Evolutionary conservation across 805 yeast species (phyloP), one percentile per base, ranked within the genome.

Genomic region (Barnettozyma populi): DNA sequence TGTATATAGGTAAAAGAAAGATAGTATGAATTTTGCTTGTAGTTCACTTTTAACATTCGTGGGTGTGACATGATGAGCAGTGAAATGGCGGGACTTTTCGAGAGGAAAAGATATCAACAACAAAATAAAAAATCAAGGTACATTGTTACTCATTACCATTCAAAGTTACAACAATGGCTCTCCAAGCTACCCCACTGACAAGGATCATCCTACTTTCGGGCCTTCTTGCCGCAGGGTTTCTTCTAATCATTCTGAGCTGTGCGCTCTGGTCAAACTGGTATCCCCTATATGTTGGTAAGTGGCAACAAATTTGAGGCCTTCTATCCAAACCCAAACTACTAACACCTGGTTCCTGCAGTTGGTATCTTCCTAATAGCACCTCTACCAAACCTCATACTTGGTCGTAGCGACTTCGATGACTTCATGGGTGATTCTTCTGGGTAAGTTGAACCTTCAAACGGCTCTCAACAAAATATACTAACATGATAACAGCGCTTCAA

Each of bases 241-340:
- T 94, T 32, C 72, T 94, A 53, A 89, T 90, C 39, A 86, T 92
- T 23, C 72, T 94, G 31, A 89, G 96, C 41, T 90, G 96, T 45
- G 92, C 94, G 2, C 73, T 94, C 11, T 88, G 80, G 69, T 86
- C 87, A 42, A 90, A 89, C 65, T 94, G 97, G 95, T 80, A 84
- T 59, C 98, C 99, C 34, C 74, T 92, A 49, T 75, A 84, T 35
- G 88, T 86, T 55, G 75, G 78, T 73, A 53, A 42, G 78, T 72
- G 21, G 16, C 23, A 7, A 11, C 4, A n/a, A 18, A 23, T 27
- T n/a, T n/a, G n/a, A 14, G 4, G 2, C 36, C 6, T 16, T 20
- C 14, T n/a, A 18, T 21, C 21, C 24, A 18, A 19, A 43, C 10
- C 5, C 19, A 2, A 31, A 35, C 11, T 38, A 48, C 52, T 49